Evolutionary conservation across 192 early-diverging fungal species (phyloP), one percentile per base, ranked within the genome.

Genomic region (Borealophlyctis nickersoniae): DNA sequence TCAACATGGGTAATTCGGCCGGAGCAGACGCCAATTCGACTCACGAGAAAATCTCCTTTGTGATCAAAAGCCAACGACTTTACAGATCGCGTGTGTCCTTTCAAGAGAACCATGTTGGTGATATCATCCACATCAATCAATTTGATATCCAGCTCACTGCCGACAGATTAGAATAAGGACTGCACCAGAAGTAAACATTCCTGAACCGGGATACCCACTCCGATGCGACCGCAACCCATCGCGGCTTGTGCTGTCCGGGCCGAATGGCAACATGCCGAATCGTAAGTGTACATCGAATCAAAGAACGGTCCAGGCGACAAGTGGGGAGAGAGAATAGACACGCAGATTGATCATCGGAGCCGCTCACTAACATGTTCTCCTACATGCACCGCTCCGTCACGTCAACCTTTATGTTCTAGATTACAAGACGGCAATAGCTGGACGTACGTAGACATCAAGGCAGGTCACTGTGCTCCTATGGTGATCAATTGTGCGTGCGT

Each of bases 71-170:
- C 78, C 33, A 98, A 64, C 72, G 91, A 91, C 72, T 93, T 91
- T 23, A 98, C 88, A 9, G 93, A 79, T 57, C 96, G 92, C 0
- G 90, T 94, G 73, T 97, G 94, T 30, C 94, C 94, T 67, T 92
- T 95, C 19, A 96, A 69, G 0, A 90, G 89, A 49, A 60, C 54
- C 14, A 70, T 29, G 51, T 59, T 52, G 23, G 55, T 65, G 23
- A 71, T 73, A 36, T 77, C 65, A 32, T 65, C 56, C 2, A 71
- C 32, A 52, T 77, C 67, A 7, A 77, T 54, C 29, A 77, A 24
- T n/a, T 63, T 30, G 49, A 77, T 77, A 26, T 73, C 67, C 28
- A 73, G 36, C 51, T 77, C 76, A 49, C 55, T 65, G 1, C 14
- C 14, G 14, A n/a, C n/a, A n/a, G n/a, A n/a, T n/a, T n/a, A n/a